Base-by-base conservation (phyloP, 1,284 basidiomycete genomes). In the Sanghuangporus sanghuang region DNA sequence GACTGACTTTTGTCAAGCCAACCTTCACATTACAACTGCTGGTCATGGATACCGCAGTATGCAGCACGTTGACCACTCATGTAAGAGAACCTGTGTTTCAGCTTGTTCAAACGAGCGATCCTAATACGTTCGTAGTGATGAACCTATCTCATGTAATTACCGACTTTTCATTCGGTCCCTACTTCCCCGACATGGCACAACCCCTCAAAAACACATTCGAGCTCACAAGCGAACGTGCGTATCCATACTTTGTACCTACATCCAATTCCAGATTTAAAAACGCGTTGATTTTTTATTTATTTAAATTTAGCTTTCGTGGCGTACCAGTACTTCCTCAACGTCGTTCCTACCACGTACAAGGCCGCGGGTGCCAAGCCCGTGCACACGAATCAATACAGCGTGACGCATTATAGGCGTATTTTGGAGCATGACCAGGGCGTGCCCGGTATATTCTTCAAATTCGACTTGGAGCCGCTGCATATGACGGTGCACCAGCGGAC, bases 381-480 rank as follows among this genome's bases (percentile, higher is more conserved):
- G n/a, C 74, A 85, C 38, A 99, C 96, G 0, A 89, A 95, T 70
- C 92, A 98, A 75, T 98, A 99, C 77, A 94, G 92, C 57, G 96
- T 98, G 1, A 98, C 94, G 0, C 94, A 98, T 75, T 96, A 98
- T 74, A 87, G 85, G 1, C 85, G 93, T 12, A 80, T 83, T 14
- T 80, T 97, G 11, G 80, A 88, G 53, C 92, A 95, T 71, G 86
- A 91, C 65, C 76, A 80, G 32, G 93, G 91, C 3, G 89, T 93
- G 0, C 96, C 96, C 0, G 94, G 94, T 16, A 95, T 96, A 71
- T 96, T 95, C 80, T 95, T 96, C 87, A 96, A 96, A 74, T 98
- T 95, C 73, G 96, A 99, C 67, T 78, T 98, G 35, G 96, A 99
- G 72, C 94, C 95, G 1, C 83, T 99, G 74, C 81, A 85, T 9